Base-by-base conservation (phyloP, 2,329 filamentous ascomycete species). In the Alternaria angustiovoidea region DNA sequence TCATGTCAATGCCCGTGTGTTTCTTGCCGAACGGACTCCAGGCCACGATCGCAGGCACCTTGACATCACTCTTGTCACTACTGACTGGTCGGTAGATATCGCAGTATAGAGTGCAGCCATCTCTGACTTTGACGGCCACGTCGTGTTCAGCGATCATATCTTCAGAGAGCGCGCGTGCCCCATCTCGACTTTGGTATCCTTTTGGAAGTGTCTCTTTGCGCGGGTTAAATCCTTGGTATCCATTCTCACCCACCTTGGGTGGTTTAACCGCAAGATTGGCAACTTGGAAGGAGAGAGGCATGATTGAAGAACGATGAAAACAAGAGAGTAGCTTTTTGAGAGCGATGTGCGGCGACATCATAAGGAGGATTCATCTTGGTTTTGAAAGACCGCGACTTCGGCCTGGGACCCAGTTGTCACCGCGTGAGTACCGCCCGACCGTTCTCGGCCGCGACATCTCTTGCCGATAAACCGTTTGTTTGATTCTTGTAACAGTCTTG, bases 21-120 rank as follows among this genome's bases (percentile, higher is more conserved):
- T 58, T 61, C 65, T 83, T 83, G 22, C 82, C 81, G 62, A 79
- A 83, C 5, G 78, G 79, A 12, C 75, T 78, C 80, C 79, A 83
- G 39, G 71, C 72, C 0, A 84, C 61, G 24, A 83, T 71, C 1
- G 78, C 82, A 2, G 82, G 81, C 0, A 82, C 69, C 32, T 75
- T 78, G 8, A 8, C n/a, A 20, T 30, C 51, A 5, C 12, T 24
- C 18, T 41, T 28, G 5, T 68, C 65, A 7, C 63, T 58, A 16
- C 59, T 56, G n/a, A 65, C 63, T 4, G 78, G 64, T 16, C 64
- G 47, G 22, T 55, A 65, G 24, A 65, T 57, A 11, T 66, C 59
- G n/a, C 42, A 58, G 52, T 59, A 62, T 16, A 64, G 8, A 5
- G 32, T 62, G 14, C 47, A 55, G 7, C 62, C 54, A 47, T 62